phyloP scores from a whole-genome alignment of 2,329 filamentous ascomycete species.

The Microdochium paspali region DNA sequence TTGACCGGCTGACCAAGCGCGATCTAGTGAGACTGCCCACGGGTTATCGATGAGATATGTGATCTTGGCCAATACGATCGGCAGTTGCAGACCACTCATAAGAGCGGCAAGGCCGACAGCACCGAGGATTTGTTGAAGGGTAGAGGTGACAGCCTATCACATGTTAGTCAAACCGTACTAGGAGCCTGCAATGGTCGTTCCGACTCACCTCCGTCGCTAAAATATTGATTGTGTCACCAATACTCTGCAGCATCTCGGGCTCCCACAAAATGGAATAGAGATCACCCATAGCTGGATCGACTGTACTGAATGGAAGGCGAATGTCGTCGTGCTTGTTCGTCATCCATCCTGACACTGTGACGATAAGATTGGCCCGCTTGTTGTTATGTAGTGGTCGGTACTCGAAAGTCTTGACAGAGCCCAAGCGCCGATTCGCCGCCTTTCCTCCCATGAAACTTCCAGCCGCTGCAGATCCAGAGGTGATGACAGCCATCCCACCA shows the following conservation, averaged over 20 bases:
- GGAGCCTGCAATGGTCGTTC: background rate
- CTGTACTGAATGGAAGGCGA: constrained; percentile 86
- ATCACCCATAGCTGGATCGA: constrained; percentile 96
- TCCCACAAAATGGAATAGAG: constrained; percentile 97
- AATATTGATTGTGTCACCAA: constrained; percentile 98
- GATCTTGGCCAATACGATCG: constrained; percentile 84
- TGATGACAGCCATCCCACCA: constrained; percentile 89
- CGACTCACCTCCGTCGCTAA: constrained; percentile 75
- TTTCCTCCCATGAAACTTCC: constrained; percentile 79
- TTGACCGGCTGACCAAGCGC: constrained; percentile 78
- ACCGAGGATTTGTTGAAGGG: constrained; percentile 87
- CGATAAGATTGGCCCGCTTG: constrained; percentile 89
- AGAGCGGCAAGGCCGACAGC: constrained; percentile 80
- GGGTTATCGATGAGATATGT: constrained; percentile 97
- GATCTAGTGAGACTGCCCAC: constrained; percentile 91
- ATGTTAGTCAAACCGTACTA: constrained; percentile 14
- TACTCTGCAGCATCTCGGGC: constrained; percentile 93
- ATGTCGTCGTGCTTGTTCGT: constrained; percentile 97
- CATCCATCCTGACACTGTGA: constrained; percentile 97
- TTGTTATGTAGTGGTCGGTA: constrained; percentile 96
- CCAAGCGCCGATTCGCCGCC: constrained; percentile 80
- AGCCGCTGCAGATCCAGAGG: constrained; percentile 76
- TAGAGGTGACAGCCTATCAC: constrained; percentile 81
- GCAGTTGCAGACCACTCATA: constrained; percentile 90
- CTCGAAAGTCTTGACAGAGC: constrained; percentile 91